Percentiles rank a stretch among this genome's conserved stretches.
These are phyloP conservation scores for Thelonectria rubi DNA, from an alignment of 2,329 filamentous ascomycete species.

Conservation along the genomic window DNA sequence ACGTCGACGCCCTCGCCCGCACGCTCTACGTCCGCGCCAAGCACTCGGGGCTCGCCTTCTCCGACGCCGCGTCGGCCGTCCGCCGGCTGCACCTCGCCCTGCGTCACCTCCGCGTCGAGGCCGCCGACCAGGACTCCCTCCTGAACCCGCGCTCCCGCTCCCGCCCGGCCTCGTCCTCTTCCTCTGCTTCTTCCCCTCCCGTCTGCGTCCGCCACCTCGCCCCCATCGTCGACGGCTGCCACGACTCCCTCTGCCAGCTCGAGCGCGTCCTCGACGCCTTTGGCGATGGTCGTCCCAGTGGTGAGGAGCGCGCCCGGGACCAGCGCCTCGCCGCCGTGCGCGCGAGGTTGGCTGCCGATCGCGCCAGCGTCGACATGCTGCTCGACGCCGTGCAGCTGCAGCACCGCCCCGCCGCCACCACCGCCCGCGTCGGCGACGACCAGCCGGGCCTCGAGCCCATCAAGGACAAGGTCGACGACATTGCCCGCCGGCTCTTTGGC, in stretches of 20 bases:
- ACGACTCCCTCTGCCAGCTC: constrained; percentile 64
- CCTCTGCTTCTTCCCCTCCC: constrained; percentile 24
- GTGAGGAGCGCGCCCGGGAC: constrained; percentile 47
- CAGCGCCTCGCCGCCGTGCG: too few relatives aligned
- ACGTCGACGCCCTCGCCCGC: constrained; percentile 63
- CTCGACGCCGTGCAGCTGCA: constrained; percentile 66
- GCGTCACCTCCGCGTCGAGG: constrained; percentile 66
- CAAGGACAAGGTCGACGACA: constrained; percentile 67
- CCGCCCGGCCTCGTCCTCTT: constrained; percentile 25
- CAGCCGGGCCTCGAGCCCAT: constrained; percentile 60
- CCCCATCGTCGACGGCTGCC: constrained; percentile 63
- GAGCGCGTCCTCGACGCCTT: constrained; percentile 62
- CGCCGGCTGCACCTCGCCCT: constrained; percentile 64
- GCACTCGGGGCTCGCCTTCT: constrained; percentile 56
- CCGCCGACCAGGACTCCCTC: constrained; percentile 64
- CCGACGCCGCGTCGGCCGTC: constrained; percentile 59
- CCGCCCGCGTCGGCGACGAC: constrained; percentile 46
- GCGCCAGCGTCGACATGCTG: constrained; percentile 61
- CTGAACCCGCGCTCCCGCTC: constrained; percentile 54
- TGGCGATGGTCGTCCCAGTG: constrained; percentile 40
- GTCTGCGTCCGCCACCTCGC: constrained; percentile 60
- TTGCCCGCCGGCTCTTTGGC: constrained; percentile 62
- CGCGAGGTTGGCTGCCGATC: constrained; percentile 54
- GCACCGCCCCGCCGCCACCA: constrained; percentile 53
- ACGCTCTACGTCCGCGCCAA: constrained; percentile 64